These are phyloP conservation scores for Hordeum pubiflorum DNA, from an alignment of 202 grass and related monocot genomes.

Conservation along the genomic window DNA sequence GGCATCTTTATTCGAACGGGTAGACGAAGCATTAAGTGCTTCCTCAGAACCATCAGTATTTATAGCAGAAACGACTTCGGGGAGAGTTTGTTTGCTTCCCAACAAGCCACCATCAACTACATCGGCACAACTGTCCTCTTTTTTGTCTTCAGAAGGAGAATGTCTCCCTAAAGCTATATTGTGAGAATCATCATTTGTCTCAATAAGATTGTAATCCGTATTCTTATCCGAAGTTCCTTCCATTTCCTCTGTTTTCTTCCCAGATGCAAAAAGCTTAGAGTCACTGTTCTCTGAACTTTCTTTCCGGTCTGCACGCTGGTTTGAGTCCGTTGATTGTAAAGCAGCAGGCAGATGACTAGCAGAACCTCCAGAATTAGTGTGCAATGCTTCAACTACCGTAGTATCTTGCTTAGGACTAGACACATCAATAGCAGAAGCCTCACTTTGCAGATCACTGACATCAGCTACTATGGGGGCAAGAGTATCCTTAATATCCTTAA, in stretches of 20 bases:
- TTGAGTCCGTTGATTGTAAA: constrained; percentile 21
- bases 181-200: constrained; percentile 11
- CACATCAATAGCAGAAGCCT: constrained; percentile 7
- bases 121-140: constrained; percentile 11
- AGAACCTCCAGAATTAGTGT: neutral
- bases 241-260: neutral
- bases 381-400: neutral
- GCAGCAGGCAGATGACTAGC: constrained; percentile 14
- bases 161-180: neutral
- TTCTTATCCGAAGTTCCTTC: constrained; percentile 13
- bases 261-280: neutral
- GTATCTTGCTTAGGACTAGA: constrained; percentile 4
- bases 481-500: constrained; percentile 15
- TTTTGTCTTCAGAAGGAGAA: constrained; percentile 5
- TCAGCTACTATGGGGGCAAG: neutral
- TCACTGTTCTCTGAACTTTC: neutral
- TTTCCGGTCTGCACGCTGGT: neutral
- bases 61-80: neutral
- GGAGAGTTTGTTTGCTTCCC: constrained; percentile 5
- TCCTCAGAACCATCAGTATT: constrained; percentile 22
- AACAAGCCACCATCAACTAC: neutral
- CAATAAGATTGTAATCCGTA: neutral
- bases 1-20: neutral
- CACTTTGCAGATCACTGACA: constrained; percentile 2
- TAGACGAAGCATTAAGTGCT: neutral